A percentile compares a stretch with the other conserved stretches of the same genome.
phyloP scores from a whole-genome alignment of 352 stramenopile genomes.

The Pythium aquatile region DNA sequence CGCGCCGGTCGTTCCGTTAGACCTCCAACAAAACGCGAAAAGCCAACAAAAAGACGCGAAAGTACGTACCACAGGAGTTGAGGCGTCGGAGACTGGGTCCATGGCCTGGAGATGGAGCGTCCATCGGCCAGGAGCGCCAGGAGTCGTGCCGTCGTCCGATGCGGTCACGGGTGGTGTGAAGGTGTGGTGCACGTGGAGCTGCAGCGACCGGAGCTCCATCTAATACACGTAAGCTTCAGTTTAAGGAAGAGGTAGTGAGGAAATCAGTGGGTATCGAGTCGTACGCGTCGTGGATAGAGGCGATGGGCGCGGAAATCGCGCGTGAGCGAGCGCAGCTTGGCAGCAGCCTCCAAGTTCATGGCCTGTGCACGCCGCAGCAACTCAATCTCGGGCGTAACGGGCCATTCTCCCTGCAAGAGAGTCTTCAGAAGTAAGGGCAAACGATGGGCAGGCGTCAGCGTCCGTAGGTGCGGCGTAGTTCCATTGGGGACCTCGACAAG shows the following conservation, averaged over 20 bases:
- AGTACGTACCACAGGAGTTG: slow-evolving; percentile 41
- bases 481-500: neutral
- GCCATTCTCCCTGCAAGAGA: slow-evolving; percentile 55
- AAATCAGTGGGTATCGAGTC: neutral
- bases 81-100: slow-evolving; percentile 32
- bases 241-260: neutral
- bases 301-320: slow-evolving; percentile 57
- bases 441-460: neutral
- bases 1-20: neutral
- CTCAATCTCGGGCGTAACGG: slow-evolving; percentile 52
- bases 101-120: slow-evolving; percentile 64
- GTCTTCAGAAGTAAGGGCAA: slow-evolving; percentile 26
- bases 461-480: no score
- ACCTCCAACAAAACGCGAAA: neutral
- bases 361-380: slow-evolving; percentile 45
- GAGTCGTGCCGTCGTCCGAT: slow-evolving; percentile 25
- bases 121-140: slow-evolving; percentile 43
- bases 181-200: slow-evolving; percentile 60
- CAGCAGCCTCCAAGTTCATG: slow-evolving; percentile 42
- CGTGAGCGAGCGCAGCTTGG: slow-evolving; percentile 44
- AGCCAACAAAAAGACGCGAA: neutral
- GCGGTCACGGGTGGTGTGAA: slow-evolving; percentile 47
- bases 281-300: slow-evolving; percentile 41
- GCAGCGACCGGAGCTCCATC: slow-evolving; percentile 57
- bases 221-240: slow-evolving; percentile 10